phyloP scores from a whole-genome alignment of 176 grass and related monocot genomes.

The Saccharum officinarum region DNA sequence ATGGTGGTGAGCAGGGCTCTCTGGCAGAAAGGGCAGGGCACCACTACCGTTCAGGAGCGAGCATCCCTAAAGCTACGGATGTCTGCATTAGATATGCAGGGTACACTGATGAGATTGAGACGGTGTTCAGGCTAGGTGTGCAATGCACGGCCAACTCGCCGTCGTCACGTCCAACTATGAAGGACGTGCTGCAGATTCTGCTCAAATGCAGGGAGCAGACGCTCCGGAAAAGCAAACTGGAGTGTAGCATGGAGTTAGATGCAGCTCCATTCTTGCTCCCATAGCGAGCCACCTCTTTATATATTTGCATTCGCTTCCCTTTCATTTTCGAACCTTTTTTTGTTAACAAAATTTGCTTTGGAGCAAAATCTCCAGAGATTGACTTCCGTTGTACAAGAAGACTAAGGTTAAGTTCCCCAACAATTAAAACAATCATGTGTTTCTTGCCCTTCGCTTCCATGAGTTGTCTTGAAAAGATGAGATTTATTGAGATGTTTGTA shows the following conservation, averaged over 20 bases:
- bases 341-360: neutral
- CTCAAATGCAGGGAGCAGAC: neutral
- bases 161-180: neutral
- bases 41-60: neutral
- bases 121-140: neutral
- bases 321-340: neutral
- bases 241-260: neutral
- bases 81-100: neutral
- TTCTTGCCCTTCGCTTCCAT: neutral
- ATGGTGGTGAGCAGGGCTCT: neutral
- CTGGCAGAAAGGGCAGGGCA: neutral
- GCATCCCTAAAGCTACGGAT: too few relatives aligned
- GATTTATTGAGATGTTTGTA: too few relatives aligned
- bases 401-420: neutral
- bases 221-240: neutral
- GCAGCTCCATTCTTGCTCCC: neutral
- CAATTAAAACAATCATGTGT: neutral
- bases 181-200: neutral
- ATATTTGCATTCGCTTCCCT: neutral
- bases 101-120: neutral
- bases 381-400: neutral
- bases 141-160: fast-evolving
- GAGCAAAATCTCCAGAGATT: neutral
- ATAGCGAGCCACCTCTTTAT: neutral
- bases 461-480: neutral